Evolutionary conservation across 495 filamentous ascomycete genomes (phyloP).

Genomic region (Aspergillus nanangensis): DNA sequence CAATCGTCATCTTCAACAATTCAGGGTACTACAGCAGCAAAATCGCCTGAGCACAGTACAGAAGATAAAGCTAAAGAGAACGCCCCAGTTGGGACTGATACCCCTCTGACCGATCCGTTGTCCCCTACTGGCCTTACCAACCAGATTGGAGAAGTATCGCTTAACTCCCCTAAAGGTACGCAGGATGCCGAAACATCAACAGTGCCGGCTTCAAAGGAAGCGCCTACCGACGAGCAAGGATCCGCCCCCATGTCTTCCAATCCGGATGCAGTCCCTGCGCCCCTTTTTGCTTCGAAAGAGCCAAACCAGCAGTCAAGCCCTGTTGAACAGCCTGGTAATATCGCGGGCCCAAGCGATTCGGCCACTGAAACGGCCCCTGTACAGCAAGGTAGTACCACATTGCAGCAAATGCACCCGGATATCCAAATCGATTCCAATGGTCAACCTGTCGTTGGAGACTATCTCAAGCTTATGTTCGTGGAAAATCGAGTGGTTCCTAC

Average conservation of each 20-base stretch:
- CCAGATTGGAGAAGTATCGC: slow-evolving; percentile 45
- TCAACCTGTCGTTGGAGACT: slow-evolving; percentile 93
- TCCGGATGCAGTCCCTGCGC: slow-evolving; percentile 64
- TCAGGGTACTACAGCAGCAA: slow-evolving; percentile 15
- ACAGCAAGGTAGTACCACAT: slow-evolving; percentile 30
- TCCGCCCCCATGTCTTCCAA: slow-evolving; percentile 42
- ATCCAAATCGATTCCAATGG: slow-evolving; percentile 61
- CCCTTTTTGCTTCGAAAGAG: slow-evolving; percentile 49
- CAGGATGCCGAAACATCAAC: slow-evolving; percentile 3
- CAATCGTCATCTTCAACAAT: slow-evolving; percentile 5
- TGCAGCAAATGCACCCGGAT: slow-evolving; percentile 27
- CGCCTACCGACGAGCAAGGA: slow-evolving; percentile 9
- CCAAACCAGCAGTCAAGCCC: slow-evolving; percentile 17
- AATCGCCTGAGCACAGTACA: slow-evolving; percentile 15
- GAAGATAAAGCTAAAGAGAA: slow-evolving; percentile 1
- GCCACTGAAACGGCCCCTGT: slow-evolving; percentile 16
- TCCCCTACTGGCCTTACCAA: slow-evolving; percentile 51
- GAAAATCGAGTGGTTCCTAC: slow-evolving; percentile 92
- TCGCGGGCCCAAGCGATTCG: slow-evolving; percentile 18
- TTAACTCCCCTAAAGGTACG: slow-evolving; percentile 29
- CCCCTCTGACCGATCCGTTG: slow-evolving; percentile 26
- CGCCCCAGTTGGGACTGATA: neutral
- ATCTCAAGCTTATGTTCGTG: slow-evolving; percentile 95
- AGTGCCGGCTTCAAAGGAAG: slow-evolving; percentile 6
- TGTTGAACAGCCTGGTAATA: slow-evolving; percentile 17